A percentile compares a stretch with the other conserved stretches of the same genome.
Conservation (phyloP, 129 eudicot species). For the Lactuca saligna region DNA sequence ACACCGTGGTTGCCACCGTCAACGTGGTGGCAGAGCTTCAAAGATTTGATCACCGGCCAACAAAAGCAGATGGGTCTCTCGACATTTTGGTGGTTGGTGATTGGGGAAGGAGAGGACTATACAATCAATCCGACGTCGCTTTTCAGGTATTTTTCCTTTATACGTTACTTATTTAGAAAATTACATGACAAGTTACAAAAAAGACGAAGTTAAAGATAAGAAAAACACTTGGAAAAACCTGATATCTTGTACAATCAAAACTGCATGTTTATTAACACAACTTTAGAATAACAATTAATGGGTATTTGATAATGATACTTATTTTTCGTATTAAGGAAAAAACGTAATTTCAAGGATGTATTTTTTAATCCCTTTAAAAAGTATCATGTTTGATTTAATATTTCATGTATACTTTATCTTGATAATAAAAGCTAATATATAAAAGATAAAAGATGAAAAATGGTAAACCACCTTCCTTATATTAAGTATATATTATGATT, state of each 20-base stretch:
- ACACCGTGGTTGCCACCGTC: conserved; percentile 11
- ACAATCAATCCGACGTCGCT: conserved; percentile 71
- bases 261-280: no score
- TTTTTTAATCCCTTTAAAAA: no score
- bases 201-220: neutral
- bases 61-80: conserved; percentile 45
- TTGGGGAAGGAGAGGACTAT: conserved; percentile 78
- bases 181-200: neutral
- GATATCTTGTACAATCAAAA: neutral
- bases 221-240: neutral
- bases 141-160: conserved; percentile 42
- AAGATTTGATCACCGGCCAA: conserved; percentile 39
- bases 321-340: no score
- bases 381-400: no score
- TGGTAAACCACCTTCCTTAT: neutral
- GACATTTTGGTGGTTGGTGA: conserved; percentile 72
- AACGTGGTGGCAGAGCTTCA: conserved; percentile 47
- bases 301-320: no score
- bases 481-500: no score
- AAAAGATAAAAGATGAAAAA: no score
- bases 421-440: no score
- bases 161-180: neutral
- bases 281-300: no score
- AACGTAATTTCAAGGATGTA: no score
- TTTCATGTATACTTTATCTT: no score